Evolutionary conservation across 169 alveolate genomes (phyloP).

Genomic region (Plasmodium adleri): DNA sequence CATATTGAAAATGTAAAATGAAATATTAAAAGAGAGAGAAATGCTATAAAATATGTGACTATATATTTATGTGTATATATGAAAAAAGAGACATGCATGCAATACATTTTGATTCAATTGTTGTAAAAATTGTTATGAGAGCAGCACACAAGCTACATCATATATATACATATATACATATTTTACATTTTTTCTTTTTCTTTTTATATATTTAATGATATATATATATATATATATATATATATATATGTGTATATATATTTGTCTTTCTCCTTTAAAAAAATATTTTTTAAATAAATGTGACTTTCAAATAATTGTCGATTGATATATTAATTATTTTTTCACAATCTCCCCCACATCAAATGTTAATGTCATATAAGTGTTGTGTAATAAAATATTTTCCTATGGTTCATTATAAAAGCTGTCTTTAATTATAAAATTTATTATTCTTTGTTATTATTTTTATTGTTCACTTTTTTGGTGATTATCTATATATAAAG

Average conservation of each 20-base stretch:
- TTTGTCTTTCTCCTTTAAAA: neutral
- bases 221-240: no score
- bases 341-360: neutral
- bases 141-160: conserved; percentile 9
- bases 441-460: no score
- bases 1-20: neutral
- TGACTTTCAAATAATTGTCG: no score
- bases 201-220: neutral
- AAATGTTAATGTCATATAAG: no score
- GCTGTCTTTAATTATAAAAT: no score
- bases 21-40: conserved; percentile 7
- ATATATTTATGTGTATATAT: neutral
- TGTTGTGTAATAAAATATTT: no score
- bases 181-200: neutral
- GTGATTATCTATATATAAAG: no score
- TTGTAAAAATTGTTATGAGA: conserved; percentile 11
- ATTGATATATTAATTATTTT: neutral
- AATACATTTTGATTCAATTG: conserved; percentile 3
- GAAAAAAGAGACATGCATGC: conserved; percentile 53
- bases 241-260: neutral
- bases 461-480: no score
- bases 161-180: conserved; percentile 5
- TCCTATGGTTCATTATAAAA: no score
- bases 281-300: no score
- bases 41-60: neutral